Percentiles rank a stretch among this genome's conserved stretches.
These are phyloP conservation scores for Dissophora ornata DNA, from an alignment of 192 early-diverging fungal species.

Conservation along the genomic window DNA sequence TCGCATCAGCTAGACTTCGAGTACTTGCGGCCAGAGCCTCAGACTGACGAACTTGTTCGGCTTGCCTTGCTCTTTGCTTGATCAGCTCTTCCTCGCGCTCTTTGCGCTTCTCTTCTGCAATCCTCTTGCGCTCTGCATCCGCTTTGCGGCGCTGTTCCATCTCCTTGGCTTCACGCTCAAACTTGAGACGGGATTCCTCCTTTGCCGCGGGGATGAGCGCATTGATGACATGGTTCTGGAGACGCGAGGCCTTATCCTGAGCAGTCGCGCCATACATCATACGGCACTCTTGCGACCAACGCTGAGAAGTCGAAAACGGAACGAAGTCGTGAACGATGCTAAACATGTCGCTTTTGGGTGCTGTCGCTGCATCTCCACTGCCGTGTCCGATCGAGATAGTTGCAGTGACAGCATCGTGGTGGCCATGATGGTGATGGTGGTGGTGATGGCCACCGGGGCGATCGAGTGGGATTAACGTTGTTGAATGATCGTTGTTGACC, in stretches of 20 bases:
- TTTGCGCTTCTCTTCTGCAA: constrained; percentile 56
- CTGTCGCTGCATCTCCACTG: constrained; percentile 34
- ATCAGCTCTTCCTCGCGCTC: constrained; percentile 55
- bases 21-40: no score
- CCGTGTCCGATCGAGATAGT: constrained; percentile 26
- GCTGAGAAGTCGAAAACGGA: constrained; percentile 76
- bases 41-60: constrained; percentile 40
- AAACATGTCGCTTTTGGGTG: constrained; percentile 54
- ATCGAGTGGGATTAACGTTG: constrained; percentile 31
- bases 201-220: constrained; percentile 80
- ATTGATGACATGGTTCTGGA: constrained; percentile 75
- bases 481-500: constrained; percentile 39
- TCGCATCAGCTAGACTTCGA: no score
- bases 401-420: constrained; percentile 29
- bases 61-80: constrained; percentile 21
- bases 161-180: constrained; percentile 64
- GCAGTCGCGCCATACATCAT: constrained; percentile 80
- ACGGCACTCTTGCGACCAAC: constrained; percentile 89
- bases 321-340: constrained; percentile 75
- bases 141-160: constrained; percentile 57
- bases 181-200: constrained; percentile 69
- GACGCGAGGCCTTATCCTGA: constrained; percentile 65
- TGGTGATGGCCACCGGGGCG: constrained; percentile 27
- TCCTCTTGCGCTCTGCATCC: constrained; percentile 68
- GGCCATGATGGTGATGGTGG: constrained; percentile 28